Conservation (phyloP, 75 land plant species). For the Pinus albicaulis region DNA sequence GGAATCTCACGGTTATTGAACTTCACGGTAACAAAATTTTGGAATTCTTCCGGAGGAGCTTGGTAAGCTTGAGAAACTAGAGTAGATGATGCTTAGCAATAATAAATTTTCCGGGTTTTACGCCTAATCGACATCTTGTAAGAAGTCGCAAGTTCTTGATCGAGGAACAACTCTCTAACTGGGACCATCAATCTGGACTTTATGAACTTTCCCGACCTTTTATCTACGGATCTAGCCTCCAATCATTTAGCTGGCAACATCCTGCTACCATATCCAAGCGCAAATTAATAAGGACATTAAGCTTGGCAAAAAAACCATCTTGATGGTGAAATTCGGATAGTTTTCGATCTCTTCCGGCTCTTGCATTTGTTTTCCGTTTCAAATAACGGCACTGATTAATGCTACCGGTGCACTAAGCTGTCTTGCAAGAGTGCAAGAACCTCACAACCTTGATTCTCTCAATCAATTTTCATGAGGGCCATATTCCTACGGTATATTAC, state of each 20-base stretch:
- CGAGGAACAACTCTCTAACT: slow-evolving; percentile 24
- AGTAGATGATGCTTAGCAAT: slow-evolving; percentile 17
- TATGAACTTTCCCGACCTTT: slow-evolving; percentile 16
- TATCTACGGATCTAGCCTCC: slow-evolving; percentile 27
- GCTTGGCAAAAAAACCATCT: slow-evolving; percentile 30
- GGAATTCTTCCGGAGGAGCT: slow-evolving; percentile 43
- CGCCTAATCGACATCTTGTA: slow-evolving; percentile 26
- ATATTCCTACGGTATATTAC: background rate
- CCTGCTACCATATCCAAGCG: slow-evolving; percentile 26
- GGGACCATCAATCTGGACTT: slow-evolving; percentile 27
- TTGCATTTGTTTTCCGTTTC: slow-evolving; percentile 36
- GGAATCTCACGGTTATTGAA: slow-evolving; percentile 31
- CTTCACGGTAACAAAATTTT: slow-evolving; percentile 33
- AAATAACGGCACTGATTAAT: slow-evolving; percentile 22
- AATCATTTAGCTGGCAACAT: slow-evolving; percentile 37
- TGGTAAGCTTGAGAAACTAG: slow-evolving; percentile 14
- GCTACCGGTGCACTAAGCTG: slow-evolving; percentile 24
- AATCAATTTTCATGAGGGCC: slow-evolving; percentile 55
- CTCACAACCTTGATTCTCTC: slow-evolving; percentile 34
- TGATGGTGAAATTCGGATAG: slow-evolving; percentile 28
- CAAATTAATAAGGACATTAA: slow-evolving; percentile 10
- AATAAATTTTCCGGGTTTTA: slow-evolving; percentile 27
- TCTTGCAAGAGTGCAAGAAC: slow-evolving; percentile 30
- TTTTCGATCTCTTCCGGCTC: slow-evolving; percentile 21
- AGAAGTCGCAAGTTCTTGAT: slow-evolving; percentile 19